Conservation (phyloP, 2,329 filamentous ascomycete species). For the Aspergillus neotritici region DNA sequence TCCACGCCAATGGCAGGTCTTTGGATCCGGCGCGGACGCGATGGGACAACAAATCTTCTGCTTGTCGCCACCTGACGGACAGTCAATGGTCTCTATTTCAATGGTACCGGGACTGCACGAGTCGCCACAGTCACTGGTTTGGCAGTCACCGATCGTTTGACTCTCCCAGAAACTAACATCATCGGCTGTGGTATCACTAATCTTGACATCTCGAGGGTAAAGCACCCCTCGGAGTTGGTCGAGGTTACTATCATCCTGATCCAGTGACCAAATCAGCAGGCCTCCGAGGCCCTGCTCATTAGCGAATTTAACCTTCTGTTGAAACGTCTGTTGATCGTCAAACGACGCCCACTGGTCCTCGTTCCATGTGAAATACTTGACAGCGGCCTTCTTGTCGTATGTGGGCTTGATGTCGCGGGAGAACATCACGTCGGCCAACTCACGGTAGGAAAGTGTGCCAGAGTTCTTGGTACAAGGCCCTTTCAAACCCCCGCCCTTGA, state of each 20-base stretch:
- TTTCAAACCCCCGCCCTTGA: conserved; percentile 17
- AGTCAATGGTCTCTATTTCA: conserved; percentile 7
- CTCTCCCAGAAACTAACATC: conserved; percentile 7
- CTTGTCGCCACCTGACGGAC: conserved; percentile 5
- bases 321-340: conserved; percentile 32
- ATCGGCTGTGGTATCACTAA: conserved; percentile 1
- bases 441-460: conserved; percentile 24
- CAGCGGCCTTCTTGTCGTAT: conserved; percentile 21
- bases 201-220: conserved; percentile 5
- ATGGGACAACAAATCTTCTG: conserved; percentile 10
- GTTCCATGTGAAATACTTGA: conserved; percentile 18
- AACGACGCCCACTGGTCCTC: conserved; percentile 25
- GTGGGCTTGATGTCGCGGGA: conserved; percentile 5
- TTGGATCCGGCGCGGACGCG: conserved; percentile 7
- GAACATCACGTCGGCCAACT: conserved; percentile 29
- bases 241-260: no score
- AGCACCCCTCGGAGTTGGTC: conserved; percentile 7
- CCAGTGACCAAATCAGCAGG: conserved; percentile 4
- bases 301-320: conserved; percentile 30
- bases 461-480: conserved; percentile 26
- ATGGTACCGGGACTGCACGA: conserved; percentile 1
- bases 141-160: conserved; percentile 1
- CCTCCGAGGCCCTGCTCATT: conserved; percentile 11
- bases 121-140: conserved; percentile 6
- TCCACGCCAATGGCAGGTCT: conserved; percentile 12